Evolutionary conservation across 2,329 filamentous ascomycete genomes (phyloP).

Genomic region (Cladophialophora bantiana): DNA sequence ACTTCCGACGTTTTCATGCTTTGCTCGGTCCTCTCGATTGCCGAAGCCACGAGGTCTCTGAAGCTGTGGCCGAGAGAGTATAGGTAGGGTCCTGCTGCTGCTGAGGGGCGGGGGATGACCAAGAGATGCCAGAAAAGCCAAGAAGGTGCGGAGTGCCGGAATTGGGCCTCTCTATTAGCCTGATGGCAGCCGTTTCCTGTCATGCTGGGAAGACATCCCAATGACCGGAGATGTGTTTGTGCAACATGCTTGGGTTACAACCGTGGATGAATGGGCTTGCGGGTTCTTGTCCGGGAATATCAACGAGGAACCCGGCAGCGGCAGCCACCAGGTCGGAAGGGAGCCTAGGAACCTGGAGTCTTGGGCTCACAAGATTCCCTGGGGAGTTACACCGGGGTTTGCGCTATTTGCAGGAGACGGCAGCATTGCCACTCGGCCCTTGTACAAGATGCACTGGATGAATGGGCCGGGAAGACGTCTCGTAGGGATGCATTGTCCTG

Average conservation of each 20-base stretch:
- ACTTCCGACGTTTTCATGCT: neutral
- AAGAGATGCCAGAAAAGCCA: slow-evolving; percentile 6
- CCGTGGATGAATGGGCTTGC: neutral
- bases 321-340: neutral
- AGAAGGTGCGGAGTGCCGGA: slow-evolving; percentile 20
- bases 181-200: neutral
- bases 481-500: neutral
- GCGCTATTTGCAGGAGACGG: neutral
- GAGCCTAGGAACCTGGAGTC: neutral
- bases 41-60: slow-evolving; percentile 10
- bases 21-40: slow-evolving; percentile 5
- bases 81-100: neutral
- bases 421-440: neutral
- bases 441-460: neutral
- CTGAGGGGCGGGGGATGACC: neutral
- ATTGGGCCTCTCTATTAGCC: neutral
- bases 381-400: neutral
- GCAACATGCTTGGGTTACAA: slow-evolving; percentile 23
- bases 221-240: neutral
- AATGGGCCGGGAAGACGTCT: neutral
- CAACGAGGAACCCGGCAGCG: neutral
- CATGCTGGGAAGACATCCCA: neutral
- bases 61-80: neutral
- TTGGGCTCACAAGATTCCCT: neutral
- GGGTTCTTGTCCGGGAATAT: neutral